phyloP scores from a whole-genome alignment of 441 rosid genomes.

The Syzygium syzygioides region DNA sequence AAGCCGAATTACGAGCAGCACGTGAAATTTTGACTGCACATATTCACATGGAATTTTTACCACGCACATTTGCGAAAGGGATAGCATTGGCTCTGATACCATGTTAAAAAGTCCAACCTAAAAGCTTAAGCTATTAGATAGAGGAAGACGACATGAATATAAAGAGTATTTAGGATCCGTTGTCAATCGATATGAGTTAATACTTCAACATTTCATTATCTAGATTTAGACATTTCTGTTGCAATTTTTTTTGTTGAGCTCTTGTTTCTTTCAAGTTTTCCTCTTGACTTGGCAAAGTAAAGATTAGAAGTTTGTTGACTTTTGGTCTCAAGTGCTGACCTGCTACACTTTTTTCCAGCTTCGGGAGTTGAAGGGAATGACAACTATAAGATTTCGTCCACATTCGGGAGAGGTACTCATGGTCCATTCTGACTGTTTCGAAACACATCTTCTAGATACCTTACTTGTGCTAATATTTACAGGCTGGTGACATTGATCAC shows the following conservation, averaged over 20 bases:
- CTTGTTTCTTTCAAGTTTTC: neutral
- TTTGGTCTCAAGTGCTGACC: neutral
- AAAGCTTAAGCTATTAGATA: no score
- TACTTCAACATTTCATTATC: neutral
- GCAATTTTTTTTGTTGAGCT: neutral
- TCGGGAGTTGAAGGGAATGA: constrained; percentile 98
- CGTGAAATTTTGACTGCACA: no score
- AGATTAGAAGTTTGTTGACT: neutral
- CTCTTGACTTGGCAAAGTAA: neutral
- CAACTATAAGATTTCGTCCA: constrained; percentile 88
- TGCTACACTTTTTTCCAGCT: constrained; percentile 45
- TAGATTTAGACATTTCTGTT: neutral
- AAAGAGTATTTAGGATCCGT: no score
- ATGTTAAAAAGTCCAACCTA: no score
- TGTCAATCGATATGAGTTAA: no score
- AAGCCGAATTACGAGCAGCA: no score
- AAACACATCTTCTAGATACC: neutral
- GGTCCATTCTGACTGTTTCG: neutral
- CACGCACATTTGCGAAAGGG: no score
- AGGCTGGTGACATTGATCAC: constrained; percentile 99
- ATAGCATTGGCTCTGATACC: no score
- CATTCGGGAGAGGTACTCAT: constrained; percentile 90
- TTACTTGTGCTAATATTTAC: constrained; percentile 21
- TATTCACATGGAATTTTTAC: no score
- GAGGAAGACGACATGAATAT: no score